These are phyloP conservation scores for Candida krabiensis DNA, from an alignment of 805 yeast genomes.

Conservation along the genomic window DNA sequence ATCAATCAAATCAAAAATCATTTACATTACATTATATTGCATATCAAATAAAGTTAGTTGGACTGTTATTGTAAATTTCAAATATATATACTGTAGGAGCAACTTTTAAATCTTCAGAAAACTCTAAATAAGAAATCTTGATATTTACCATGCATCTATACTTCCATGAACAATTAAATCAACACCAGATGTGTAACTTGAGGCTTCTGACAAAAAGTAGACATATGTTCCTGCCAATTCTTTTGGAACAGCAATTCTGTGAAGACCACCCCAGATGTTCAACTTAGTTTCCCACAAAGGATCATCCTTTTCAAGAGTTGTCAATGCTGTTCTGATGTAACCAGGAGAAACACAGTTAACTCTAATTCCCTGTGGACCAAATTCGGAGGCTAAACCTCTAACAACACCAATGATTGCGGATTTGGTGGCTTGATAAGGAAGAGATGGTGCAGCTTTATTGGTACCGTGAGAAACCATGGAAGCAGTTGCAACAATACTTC, in stretches of 20 bases:
- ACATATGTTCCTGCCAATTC: constrained; percentile 51
- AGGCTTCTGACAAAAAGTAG: constrained; percentile 51
- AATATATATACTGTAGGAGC: no score
- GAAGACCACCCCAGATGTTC: constrained; percentile 30
- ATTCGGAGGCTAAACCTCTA: constrained; percentile 44
- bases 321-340: constrained; percentile 44
- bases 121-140: no score
- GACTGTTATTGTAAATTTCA: no score
- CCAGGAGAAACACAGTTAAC: constrained; percentile 51
- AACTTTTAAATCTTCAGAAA: no score
- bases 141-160: constrained; percentile 12
- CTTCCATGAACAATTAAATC: constrained; percentile 46
- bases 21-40: no score
- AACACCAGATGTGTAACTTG: constrained; percentile 47
- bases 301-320: constrained; percentile 24
- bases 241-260: constrained; percentile 45
- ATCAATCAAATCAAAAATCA: no score
- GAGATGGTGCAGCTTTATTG: constrained; percentile 49
- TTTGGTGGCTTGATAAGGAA: constrained; percentile 46
- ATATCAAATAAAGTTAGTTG: no score
- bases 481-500: constrained; percentile 49
- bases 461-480: constrained; percentile 53
- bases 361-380: constrained; percentile 50
- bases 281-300: constrained; percentile 41
- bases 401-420: constrained; percentile 46